Evolutionary conservation across 2,329 filamentous ascomycete species (phyloP).

Genomic region (Colletotrichum echinochloae): DNA sequence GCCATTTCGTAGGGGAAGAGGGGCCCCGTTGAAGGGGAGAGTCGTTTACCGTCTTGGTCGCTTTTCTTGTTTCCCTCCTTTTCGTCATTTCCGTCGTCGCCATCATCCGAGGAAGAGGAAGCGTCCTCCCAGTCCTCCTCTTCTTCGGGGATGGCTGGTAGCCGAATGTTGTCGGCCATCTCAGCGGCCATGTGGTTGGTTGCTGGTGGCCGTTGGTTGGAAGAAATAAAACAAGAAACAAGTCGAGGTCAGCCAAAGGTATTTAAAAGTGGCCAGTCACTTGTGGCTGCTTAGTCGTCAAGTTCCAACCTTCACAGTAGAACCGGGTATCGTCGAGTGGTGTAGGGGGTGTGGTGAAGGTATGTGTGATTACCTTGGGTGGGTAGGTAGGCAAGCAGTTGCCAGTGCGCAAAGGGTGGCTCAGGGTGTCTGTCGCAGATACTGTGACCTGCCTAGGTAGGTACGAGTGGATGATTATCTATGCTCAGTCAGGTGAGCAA

Average conservation of each 20-base stretch:
- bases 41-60: neutral
- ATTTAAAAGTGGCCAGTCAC: neutral
- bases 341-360: neutral
- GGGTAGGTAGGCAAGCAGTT: no score
- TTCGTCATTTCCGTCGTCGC: neutral
- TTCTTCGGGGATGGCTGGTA: conserved; percentile 8
- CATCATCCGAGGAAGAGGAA: conserved; percentile 15
- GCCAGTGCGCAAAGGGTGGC: neutral
- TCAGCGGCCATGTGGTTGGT: neutral
- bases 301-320: neutral
- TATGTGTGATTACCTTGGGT: no score
- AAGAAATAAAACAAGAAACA: neutral
- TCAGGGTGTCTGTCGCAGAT: neutral
- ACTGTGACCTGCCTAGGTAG: neutral
- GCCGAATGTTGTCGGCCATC: neutral
- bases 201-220: neutral
- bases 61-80: neutral
- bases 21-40: neutral
- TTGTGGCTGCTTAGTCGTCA: neutral
- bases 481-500: neutral
- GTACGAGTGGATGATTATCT: neutral
- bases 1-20: conserved; percentile 10
- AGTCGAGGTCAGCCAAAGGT: neutral
- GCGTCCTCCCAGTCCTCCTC: conserved; percentile 16
- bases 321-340: neutral